Conservation (phyloP, 2,329 filamentous ascomycete genomes). For the Dactylellina sp. region DNA sequence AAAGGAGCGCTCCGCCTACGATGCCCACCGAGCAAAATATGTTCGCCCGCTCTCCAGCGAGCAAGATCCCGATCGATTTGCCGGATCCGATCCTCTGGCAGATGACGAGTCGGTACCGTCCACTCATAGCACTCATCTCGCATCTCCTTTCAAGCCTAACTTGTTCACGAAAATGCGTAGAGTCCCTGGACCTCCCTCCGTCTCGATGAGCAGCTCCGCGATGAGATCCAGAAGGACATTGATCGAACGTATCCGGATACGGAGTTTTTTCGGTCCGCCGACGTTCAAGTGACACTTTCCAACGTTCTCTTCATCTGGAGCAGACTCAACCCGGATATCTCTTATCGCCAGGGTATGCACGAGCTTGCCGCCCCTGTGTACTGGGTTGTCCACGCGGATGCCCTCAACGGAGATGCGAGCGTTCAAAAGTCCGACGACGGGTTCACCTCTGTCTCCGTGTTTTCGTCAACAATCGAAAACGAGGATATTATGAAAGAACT, state of each 20-base stretch:
- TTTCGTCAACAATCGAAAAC: constrained; percentile 61
- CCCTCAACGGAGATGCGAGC: constrained; percentile 68
- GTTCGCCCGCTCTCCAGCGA: constrained; percentile 47
- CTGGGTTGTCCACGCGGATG: constrained; percentile 84
- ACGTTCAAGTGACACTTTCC: constrained; percentile 82
- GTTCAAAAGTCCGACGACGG: constrained; percentile 5
- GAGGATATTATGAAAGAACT: constrained; percentile 73
- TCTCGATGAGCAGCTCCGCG: constrained; percentile 82
- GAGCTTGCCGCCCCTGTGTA: constrained; percentile 91
- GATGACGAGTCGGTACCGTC: constrained; percentile 77
- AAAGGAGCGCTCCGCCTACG: constrained; percentile 58
- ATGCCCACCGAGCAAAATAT: constrained; percentile 54
- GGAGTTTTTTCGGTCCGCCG: constrained; percentile 83
- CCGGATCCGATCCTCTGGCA: constrained; percentile 77
- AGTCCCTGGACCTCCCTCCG: constrained; percentile 85
- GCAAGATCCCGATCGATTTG: constrained; percentile 51
- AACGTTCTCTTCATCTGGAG: constrained; percentile 95
- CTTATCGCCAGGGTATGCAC: constrained; percentile 99
- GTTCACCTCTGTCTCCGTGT: constrained; percentile 31
- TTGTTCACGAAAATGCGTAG: constrained; percentile 58
- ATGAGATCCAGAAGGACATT: constrained; percentile 94
- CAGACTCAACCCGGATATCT: constrained; percentile 86
- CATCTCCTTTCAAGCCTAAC: constrained; percentile 18
- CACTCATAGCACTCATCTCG: constrained; percentile 9
- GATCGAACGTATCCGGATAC: constrained; percentile 90